A percentile compares a stretch with the other conserved stretches of the same genome.
phyloP scores from a whole-genome alignment of 2,329 filamentous ascomycete genomes.

The Epichloe uncinata region DNA sequence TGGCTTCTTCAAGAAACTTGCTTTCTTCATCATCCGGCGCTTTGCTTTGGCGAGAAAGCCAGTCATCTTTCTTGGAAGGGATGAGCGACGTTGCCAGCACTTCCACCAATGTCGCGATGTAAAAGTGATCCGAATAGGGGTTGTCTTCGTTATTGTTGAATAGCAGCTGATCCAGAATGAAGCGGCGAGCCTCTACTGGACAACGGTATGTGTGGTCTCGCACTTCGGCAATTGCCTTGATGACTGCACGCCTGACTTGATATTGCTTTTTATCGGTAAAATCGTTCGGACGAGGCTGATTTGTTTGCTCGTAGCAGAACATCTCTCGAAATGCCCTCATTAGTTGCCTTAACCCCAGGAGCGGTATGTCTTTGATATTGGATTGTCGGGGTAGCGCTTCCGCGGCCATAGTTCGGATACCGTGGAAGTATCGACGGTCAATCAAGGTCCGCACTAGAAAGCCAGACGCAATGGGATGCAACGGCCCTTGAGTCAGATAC shows the following conservation, averaged over 20 bases:
- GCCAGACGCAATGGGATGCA: constrained; percentile 73
- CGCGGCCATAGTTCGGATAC: constrained; percentile 77
- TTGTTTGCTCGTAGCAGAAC: constrained; percentile 68
- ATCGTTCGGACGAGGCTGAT: constrained; percentile 78
- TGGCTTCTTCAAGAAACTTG: constrained; percentile 36
- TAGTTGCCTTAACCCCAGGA: constrained; percentile 73
- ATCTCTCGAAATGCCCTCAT: constrained; percentile 76
- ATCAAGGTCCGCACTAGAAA: constrained; percentile 82
- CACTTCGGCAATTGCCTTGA: constrained; percentile 65
- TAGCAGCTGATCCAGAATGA: constrained; percentile 77
- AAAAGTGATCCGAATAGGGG: constrained; percentile 76
- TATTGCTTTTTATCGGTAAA: constrained; percentile 82
- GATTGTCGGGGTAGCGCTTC: constrained; percentile 66
- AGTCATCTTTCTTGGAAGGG: constrained; percentile 31
- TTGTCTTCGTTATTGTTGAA: constrained; percentile 95
- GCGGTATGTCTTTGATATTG: constrained; percentile 48
- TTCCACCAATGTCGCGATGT: constrained; percentile 67
- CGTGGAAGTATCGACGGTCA: constrained; percentile 86
- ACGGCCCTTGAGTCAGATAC: constrained; percentile 51
- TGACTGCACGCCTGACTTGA: constrained; percentile 70
- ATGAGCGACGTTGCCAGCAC: constrained; percentile 46
- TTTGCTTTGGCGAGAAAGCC: constrained; percentile 30
- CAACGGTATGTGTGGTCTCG: constrained; percentile 62
- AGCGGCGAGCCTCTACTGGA: constrained; percentile 64
- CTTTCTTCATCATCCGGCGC: constrained; percentile 31